These are phyloP conservation scores for Fusarium oxysporum DNA, from an alignment of 2,329 filamentous ascomycete genomes.

Conservation along the genomic window DNA sequence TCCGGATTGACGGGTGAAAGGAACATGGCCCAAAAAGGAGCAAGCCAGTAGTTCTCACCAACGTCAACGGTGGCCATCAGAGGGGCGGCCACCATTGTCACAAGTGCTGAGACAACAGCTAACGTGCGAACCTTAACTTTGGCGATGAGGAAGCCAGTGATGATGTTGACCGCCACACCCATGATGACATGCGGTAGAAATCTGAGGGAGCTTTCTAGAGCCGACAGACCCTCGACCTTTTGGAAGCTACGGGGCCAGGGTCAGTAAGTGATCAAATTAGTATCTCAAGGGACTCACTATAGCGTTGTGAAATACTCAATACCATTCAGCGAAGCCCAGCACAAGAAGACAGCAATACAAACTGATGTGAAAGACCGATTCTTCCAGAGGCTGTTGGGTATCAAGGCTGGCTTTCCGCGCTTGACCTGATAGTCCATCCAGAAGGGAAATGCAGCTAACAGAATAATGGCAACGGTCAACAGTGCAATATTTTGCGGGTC, in stretches of 20 bases:
- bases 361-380: constrained; percentile 66
- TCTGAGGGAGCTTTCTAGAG: constrained; percentile 59
- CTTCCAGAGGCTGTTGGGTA: constrained; percentile 70
- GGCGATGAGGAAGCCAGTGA: constrained; percentile 56
- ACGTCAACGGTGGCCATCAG: constrained; percentile 66
- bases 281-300: constrained; percentile 50
- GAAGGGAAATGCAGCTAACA: constrained; percentile 62
- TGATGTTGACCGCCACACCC: constrained; percentile 56
- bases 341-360: constrained; percentile 62
- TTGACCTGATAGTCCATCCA: constrained; percentile 66
- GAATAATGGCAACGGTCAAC: constrained; percentile 55
- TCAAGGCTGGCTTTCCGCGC: constrained; percentile 62
- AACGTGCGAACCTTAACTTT: constrained; percentile 53
- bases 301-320: constrained; percentile 62
- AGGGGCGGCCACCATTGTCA: constrained; percentile 61
- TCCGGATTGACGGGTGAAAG: constrained; percentile 59
- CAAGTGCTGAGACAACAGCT: constrained; percentile 53
- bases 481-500: constrained; percentile 57
- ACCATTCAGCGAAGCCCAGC: constrained; percentile 59
- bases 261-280: background rate
- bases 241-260: constrained; percentile 55
- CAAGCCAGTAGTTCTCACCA: constrained; percentile 63
- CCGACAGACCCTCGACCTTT: constrained; percentile 58
- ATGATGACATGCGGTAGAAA: constrained; percentile 61
- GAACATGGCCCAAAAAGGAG: constrained; percentile 57